Percentiles rank a stretch among this genome's conserved stretches.
Evolutionary conservation across 2,329 filamentous ascomycete species (phyloP).

Genomic region (Escovopsis sp.): DNA sequence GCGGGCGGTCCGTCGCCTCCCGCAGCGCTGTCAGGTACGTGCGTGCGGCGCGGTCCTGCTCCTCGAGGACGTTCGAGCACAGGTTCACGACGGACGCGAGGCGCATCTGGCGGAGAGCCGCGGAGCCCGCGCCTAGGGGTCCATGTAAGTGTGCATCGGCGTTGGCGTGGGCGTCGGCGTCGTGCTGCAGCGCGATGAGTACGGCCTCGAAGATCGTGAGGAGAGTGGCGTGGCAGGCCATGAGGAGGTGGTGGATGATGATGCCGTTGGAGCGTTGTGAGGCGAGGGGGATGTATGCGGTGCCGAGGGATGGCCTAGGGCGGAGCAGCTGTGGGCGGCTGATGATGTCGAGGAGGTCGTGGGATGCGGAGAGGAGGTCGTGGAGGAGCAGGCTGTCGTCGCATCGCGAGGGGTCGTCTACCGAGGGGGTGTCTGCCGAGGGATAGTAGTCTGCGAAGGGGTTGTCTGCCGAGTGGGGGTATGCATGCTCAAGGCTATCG

Average conservation of each 20-base stretch:
- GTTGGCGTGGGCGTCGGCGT: background rate
- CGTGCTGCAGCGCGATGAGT: background rate
- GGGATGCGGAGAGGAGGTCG: background rate
- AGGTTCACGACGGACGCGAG: conserved; percentile 1
- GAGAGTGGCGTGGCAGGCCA: background rate
- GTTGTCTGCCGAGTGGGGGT: too few relatives aligned
- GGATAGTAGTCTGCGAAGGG: too few relatives aligned
- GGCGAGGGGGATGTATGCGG: background rate
- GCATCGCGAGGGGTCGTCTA: background rate
- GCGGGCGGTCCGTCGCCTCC: too few relatives aligned
- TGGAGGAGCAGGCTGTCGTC: background rate
- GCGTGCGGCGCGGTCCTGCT: background rate
- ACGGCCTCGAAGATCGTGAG: background rate
- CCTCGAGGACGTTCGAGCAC: background rate
- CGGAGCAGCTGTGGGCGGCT: background rate
- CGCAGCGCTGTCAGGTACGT: too few relatives aligned
- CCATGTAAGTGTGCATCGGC: too few relatives aligned
- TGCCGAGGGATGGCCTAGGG: too few relatives aligned
- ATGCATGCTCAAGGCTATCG: too few relatives aligned
- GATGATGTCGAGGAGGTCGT: background rate
- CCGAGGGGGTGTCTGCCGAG: too few relatives aligned
- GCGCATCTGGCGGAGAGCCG: background rate
- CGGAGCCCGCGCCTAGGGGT: background rate
- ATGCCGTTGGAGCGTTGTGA: background rate
- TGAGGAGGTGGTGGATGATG: background rate